phyloP scores from a whole-genome alignment of 495 filamentous ascomycete genomes.

The Penicillium dipodomyicola region DNA sequence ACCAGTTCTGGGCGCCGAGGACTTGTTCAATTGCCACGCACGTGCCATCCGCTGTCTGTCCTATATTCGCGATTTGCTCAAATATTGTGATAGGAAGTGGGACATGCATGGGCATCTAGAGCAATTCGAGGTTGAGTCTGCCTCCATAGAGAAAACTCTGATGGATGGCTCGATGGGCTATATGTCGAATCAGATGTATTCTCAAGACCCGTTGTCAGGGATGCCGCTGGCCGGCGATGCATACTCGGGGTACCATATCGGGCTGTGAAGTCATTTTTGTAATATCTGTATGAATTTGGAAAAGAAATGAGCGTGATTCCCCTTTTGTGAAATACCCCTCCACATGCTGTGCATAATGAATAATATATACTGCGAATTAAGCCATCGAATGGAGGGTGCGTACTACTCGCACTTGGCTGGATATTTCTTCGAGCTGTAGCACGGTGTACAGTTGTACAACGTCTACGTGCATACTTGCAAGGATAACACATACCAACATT shows the following conservation, averaged over 20 bases:
- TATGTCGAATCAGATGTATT: slow-evolving; percentile 13
- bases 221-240: slow-evolving; percentile 30
- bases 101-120: slow-evolving; percentile 28
- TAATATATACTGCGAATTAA: slow-evolving; percentile 3
- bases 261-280: slow-evolving; percentile 8
- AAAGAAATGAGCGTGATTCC: neutral
- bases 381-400: neutral
- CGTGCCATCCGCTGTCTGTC: slow-evolving; percentile 38
- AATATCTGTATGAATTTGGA: neutral
- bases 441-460: neutral
- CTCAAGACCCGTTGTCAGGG: slow-evolving; percentile 12
- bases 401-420: neutral
- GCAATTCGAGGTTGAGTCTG: slow-evolving; percentile 34
- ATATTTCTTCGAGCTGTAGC: neutral
- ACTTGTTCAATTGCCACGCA: slow-evolving; percentile 36
- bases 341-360: slow-evolving; percentile 3
- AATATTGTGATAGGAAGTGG: slow-evolving; percentile 39
- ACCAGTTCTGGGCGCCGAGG: slow-evolving; percentile 36
- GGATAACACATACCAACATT: no score
- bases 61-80: slow-evolving; percentile 35
- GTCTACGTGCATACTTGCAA: neutral
- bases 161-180: slow-evolving; percentile 16
- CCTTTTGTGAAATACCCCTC: slow-evolving; percentile 9
- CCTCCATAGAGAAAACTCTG: slow-evolving; percentile 16
- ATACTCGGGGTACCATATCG: slow-evolving; percentile 23